These are phyloP conservation scores for Schwanniomyces etchellsii DNA, from an alignment of 1,139 yeast genomes.

Conservation along the genomic window DNA sequence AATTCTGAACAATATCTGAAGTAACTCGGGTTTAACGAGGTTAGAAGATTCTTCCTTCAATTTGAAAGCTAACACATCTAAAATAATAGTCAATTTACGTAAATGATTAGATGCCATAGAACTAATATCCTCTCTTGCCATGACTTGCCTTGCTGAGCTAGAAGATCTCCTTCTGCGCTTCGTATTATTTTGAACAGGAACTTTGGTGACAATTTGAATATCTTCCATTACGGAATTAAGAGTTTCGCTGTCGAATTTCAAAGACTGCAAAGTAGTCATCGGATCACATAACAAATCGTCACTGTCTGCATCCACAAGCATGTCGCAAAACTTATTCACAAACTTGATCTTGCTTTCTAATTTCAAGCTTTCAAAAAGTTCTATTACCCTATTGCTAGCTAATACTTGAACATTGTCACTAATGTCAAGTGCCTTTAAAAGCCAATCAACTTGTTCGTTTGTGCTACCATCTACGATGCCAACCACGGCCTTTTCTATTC, in stretches of 20 bases:
- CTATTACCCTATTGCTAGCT: constrained; percentile 48
- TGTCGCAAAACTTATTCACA: constrained; percentile 56
- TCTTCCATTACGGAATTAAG: constrained; percentile 46
- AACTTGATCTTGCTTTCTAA: constrained; percentile 55
- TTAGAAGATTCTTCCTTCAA: constrained; percentile 19
- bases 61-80: constrained; percentile 68
- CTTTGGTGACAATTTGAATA: constrained; percentile 39
- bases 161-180: constrained; percentile 81
- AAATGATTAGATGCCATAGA: constrained; percentile 73
- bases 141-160: constrained; percentile 64
- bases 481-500: constrained; percentile 51
- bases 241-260: constrained; percentile 40
- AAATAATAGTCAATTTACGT: constrained; percentile 67
- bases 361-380: constrained; percentile 49
- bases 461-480: constrained; percentile 44
- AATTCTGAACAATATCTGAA: constrained; percentile 58
- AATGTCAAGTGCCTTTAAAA: constrained; percentile 41
- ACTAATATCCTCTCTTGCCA: constrained; percentile 67
- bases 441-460: constrained; percentile 51
- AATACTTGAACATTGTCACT: constrained; percentile 43
- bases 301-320: constrained; percentile 27
- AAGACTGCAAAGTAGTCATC: constrained; percentile 42
- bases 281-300: constrained; percentile 44
- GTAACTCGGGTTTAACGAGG: constrained; percentile 42
- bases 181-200: constrained; percentile 47